Conservation (phyloP, 192 early-diverging fungal species). For the Entomortierella chlamydospora region DNA sequence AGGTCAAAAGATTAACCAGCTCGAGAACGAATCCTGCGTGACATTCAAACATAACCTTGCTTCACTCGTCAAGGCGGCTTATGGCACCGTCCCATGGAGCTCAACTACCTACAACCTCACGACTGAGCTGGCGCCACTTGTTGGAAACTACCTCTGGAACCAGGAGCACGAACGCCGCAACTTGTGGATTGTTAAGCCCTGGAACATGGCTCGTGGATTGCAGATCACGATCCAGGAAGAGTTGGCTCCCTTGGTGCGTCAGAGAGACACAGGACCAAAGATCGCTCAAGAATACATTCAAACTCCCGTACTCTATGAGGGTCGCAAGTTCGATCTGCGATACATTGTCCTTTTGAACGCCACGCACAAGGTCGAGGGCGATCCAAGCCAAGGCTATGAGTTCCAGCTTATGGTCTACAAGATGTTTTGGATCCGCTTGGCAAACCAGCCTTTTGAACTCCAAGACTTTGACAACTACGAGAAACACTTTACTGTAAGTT, state of each 20-base stretch:
- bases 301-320: conserved; percentile 60
- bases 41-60: conserved; percentile 60
- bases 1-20: conserved; percentile 58
- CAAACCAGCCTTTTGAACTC: conserved; percentile 54
- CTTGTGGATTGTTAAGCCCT: conserved; percentile 61
- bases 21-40: conserved; percentile 57
- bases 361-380: conserved; percentile 38
- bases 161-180: conserved; percentile 50
- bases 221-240: conserved; percentile 53
- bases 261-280: conserved; percentile 57
- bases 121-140: conserved; percentile 53
- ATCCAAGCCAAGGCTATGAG: conserved; percentile 47
- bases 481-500: conserved; percentile 57
- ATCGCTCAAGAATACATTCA: conserved; percentile 60
- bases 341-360: conserved; percentile 60
- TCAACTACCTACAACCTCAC: conserved; percentile 58
- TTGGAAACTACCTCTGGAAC: conserved; percentile 58
- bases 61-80: conserved; percentile 52
- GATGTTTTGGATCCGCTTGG: conserved; percentile 64
- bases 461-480: conserved; percentile 60
- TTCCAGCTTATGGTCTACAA: conserved; percentile 59
- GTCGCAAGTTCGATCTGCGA: conserved; percentile 61
- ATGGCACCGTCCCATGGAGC: conserved; percentile 56
- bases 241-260: conserved; percentile 55
- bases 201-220: conserved; percentile 59